These are phyloP conservation scores for Solanum ossicruentum DNA, from an alignment of 257 asterid species.

Conservation along the genomic window DNA sequence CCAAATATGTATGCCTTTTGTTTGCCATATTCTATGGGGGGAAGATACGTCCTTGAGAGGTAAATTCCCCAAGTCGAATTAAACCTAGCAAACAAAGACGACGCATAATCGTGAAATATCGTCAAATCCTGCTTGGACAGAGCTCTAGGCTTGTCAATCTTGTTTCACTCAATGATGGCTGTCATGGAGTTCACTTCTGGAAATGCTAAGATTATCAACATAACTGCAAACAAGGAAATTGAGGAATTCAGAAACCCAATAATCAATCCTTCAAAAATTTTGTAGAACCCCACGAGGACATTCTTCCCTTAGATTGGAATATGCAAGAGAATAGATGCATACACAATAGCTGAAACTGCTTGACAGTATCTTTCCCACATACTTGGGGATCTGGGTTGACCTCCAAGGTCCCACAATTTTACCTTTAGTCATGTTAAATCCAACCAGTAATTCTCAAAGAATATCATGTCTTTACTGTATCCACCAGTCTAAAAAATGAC, in stretches of 20 bases:
- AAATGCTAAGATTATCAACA: conserved; percentile 69
- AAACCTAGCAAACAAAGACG: not conserved
- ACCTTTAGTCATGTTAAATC: conserved; percentile 97
- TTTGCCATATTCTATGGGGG: not conserved
- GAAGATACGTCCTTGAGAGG: not conserved
- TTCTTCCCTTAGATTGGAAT: not conserved
- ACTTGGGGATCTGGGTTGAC: conserved; percentile 94
- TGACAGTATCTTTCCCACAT: conserved; percentile 99
- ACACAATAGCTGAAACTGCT: conserved; percentile 97
- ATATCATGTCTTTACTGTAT: conserved; percentile 94
- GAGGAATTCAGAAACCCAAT: not conserved
- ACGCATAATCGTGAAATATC: not conserved
- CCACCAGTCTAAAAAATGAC: conserved; percentile 73
- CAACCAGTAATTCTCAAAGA: conserved; percentile 14
- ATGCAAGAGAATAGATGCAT: conserved; percentile 11
- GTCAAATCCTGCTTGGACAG: conserved; percentile 59
- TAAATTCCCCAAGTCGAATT: not conserved
- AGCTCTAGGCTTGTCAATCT: conserved; percentile 75
- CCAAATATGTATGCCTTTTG: not conserved
- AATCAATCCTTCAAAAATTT: not conserved
- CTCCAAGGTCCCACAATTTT: conserved; percentile 98
- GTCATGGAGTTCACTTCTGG: conserved; percentile 79
- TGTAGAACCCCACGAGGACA: not conserved
- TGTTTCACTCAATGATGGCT: conserved; percentile 78
- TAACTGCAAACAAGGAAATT: conserved; percentile 37